These are phyloP conservation scores for Aspergillus chevalieri DNA, from an alignment of 2,329 filamentous ascomycete genomes.

Conservation along the genomic window DNA sequence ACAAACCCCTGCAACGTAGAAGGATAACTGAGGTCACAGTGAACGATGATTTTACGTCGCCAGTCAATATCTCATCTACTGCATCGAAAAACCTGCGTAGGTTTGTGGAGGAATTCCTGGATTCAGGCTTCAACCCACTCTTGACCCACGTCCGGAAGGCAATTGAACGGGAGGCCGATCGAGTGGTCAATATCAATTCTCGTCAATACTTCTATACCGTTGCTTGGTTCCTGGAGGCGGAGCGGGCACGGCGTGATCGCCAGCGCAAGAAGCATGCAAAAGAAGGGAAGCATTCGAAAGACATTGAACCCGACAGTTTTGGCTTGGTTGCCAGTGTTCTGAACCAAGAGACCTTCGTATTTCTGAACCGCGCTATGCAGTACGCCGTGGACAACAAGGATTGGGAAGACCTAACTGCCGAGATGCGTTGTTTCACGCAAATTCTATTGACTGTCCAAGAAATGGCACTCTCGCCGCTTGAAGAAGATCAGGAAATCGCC, in stretches of 20 bases:
- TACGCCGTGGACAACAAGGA: constrained; percentile 72
- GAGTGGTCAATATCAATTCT: constrained; percentile 68
- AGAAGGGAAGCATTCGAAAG: constrained; percentile 43
- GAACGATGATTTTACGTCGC: constrained; percentile 67
- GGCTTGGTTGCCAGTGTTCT: constrained; percentile 82
- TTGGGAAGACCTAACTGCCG: constrained; percentile 79
- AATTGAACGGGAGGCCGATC: constrained; percentile 80
- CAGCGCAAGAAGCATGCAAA: constrained; percentile 51
- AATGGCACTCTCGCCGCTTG: constrained; percentile 75
- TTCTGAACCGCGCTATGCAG: constrained; percentile 77
- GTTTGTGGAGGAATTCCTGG: constrained; percentile 90
- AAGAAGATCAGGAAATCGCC: constrained; percentile 96
- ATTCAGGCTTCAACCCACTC: constrained; percentile 89
- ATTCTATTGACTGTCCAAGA: constrained; percentile 88
- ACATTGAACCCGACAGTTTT: constrained; percentile 66
- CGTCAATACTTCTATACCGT: constrained; percentile 89
- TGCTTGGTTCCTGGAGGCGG: constrained; percentile 86
- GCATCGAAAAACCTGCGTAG: constrained; percentile 70
- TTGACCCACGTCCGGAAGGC: constrained; percentile 82
- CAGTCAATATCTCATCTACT: constrained; percentile 61
- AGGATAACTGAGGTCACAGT: constrained; percentile 57
- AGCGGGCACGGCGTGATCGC: constrained; percentile 62
- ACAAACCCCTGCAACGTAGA: constrained; percentile 62
- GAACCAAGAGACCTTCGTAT: constrained; percentile 91
- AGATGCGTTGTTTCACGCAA: constrained; percentile 92